phyloP scores from a whole-genome alignment of 345 rosid species.

The Populus simonii region DNA sequence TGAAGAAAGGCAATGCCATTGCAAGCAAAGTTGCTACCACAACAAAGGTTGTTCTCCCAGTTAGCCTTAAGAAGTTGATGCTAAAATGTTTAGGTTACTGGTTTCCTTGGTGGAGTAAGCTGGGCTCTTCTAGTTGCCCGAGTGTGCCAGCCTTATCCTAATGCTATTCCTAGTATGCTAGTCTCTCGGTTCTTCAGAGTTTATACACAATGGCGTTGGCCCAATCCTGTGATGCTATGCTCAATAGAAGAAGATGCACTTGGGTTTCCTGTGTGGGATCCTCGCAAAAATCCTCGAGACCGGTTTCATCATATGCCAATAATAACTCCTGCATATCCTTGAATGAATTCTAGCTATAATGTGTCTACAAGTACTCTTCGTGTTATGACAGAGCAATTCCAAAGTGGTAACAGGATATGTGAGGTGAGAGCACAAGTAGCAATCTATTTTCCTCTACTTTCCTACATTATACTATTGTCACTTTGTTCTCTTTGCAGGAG shows the following conservation, averaged over 20 bases:
- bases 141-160: conserved; percentile 74
- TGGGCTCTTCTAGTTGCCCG: conserved; percentile 80
- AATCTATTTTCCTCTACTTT: neutral
- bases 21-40: conserved; percentile 15
- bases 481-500: conserved; percentile 35
- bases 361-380: conserved; percentile 69
- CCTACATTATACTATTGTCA: neutral
- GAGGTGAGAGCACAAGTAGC: conserved; percentile 35
- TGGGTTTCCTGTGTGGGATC: conserved; percentile 71
- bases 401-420: conserved; percentile 52
- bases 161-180: conserved; percentile 69
- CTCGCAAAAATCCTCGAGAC: conserved; percentile 64
- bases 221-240: conserved; percentile 79
- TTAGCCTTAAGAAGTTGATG: conserved; percentile 17
- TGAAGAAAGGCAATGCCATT: conserved; percentile 30
- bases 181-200: conserved; percentile 69
- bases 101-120: conserved; percentile 74
- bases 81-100: conserved; percentile 47
- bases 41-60: conserved; percentile 26
- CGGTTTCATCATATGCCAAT: conserved; percentile 69
- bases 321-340: conserved; percentile 79
- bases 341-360: conserved; percentile 82
- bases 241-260: conserved; percentile 60
- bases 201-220: conserved; percentile 76
- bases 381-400: conserved; percentile 71